These are phyloP conservation scores for Ceratocystis papillata DNA, from an alignment of 2,329 filamentous ascomycete species.

Conservation along the genomic window DNA sequence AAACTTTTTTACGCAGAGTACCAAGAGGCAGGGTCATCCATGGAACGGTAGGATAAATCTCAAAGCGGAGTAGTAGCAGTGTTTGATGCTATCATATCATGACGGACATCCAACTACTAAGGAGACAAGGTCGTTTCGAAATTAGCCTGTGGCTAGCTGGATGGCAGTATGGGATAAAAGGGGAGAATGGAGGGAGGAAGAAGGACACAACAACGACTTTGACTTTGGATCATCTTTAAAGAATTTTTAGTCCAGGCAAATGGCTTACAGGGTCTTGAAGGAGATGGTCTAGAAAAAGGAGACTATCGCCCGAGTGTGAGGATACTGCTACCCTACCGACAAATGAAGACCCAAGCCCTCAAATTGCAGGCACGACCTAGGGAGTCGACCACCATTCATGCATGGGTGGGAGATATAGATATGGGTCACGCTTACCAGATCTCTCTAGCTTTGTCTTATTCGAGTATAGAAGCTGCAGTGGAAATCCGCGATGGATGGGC, in stretches of 20 bases:
- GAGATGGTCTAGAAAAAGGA: background rate
- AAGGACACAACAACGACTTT: background rate
- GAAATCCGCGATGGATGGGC: background rate
- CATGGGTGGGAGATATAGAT: background rate
- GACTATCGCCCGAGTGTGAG: background rate
- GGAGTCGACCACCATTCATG: background rate
- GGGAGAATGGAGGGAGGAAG: background rate
- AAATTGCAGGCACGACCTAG: background rate
- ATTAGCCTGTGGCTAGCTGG: background rate
- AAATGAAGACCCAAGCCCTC: background rate
- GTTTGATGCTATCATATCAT: background rate
- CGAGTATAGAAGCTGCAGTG: background rate
- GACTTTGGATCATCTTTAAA: conserved; percentile 2
- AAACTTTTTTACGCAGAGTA: background rate
- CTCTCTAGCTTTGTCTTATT: background rate
- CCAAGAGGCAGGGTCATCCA: conserved; percentile 6
- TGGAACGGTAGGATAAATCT: background rate
- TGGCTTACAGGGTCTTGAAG: background rate
- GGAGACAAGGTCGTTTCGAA: background rate
- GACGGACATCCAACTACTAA: background rate
- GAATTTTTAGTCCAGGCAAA: background rate
- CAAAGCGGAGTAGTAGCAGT: background rate
- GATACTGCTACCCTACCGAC: conserved; percentile 2
- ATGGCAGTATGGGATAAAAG: background rate
- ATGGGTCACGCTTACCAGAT: background rate